Evolutionary conservation across 2,329 filamentous ascomycete genomes (phyloP), one percentile per base, ranked within the genome.

Genomic region (Aspergillus carbonarius): DNA sequence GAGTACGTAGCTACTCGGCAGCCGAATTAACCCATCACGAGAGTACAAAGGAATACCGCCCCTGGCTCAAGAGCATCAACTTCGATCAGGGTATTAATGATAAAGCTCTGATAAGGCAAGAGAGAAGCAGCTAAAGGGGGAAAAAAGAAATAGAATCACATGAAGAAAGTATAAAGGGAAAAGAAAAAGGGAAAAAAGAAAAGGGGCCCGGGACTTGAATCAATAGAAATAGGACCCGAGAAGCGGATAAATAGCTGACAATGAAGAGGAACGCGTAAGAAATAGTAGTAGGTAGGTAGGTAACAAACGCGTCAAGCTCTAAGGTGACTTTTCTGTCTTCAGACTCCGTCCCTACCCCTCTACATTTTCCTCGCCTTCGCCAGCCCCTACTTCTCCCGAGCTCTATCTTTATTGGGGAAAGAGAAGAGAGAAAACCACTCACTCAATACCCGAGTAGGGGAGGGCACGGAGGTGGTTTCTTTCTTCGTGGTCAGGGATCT

Each of bases 401-500:
- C 30, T 32, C 30, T 32, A 32, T 32, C 30, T 32, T 9, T 32
- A 32, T 32, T 9, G 9, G 37, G 5, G 18, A 18, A n/a, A 18
- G 5, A 6, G 5, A 3, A 17, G 17, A 39, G 15, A 23, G 18
- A 42, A 42, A 23, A 23, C 39, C 30, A 32, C 8, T 10, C 23
- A n/a, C 6, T 42, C 18, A 15, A 18, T 23, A 42, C 18, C 18
- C 20, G 12, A 10, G 12, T 23, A 23, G 9, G 15, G 3, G 27
- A 25, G n/a, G 49, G 10, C 10, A 5, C 30, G 10, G 9, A 32
- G 30, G 30, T 13, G 27, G 48, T 34, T 10, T 51, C 20, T 32
- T 32, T 25, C 20, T 34, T 15, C 39, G n/a, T 20, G 42, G 9
- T 27, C 17, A 17, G 18, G 23, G 15, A 53, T 56, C 78, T 83